phyloP scores from a whole-genome alignment of 164 flowering plant species.

The Annona cherimola region DNA sequence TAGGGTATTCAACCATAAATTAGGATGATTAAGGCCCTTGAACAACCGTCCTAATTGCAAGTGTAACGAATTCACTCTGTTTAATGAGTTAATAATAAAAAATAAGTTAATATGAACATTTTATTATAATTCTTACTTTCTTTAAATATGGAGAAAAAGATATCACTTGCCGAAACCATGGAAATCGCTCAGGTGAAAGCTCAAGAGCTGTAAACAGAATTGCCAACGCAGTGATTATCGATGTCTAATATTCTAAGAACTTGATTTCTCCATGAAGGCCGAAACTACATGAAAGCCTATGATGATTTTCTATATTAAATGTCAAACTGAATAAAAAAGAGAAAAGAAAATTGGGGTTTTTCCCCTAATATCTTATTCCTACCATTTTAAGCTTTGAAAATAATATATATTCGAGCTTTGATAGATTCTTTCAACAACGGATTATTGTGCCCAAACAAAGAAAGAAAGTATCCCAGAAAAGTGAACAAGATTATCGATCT shows the following conservation, averaged over 20 bases:
- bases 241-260: conserved; percentile 55
- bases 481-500: conserved; percentile 68
- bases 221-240: conserved; percentile 57
- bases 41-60: neutral
- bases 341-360: no score
- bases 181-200: conserved; percentile 40
- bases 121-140: conserved; percentile 31
- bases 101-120: no score
- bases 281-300: neutral
- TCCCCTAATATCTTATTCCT: neutral
- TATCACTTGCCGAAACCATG: conserved; percentile 28
- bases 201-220: conserved; percentile 52
- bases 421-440: conserved; percentile 30
- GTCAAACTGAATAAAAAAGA: neutral
- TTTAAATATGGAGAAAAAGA: conserved; percentile 40
- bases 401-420: conserved; percentile 39
- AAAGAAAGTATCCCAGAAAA: conserved; percentile 46
- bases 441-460: conserved; percentile 37
- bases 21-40: neutral
- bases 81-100: no score
- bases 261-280: conserved; percentile 33
- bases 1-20: neutral
- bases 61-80: neutral
- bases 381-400: conserved; percentile 55
- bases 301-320: neutral